Evolutionary conservation across 495 filamentous ascomycete species (phyloP).

Genomic region (Staphylotrichum tortipilum): DNA sequence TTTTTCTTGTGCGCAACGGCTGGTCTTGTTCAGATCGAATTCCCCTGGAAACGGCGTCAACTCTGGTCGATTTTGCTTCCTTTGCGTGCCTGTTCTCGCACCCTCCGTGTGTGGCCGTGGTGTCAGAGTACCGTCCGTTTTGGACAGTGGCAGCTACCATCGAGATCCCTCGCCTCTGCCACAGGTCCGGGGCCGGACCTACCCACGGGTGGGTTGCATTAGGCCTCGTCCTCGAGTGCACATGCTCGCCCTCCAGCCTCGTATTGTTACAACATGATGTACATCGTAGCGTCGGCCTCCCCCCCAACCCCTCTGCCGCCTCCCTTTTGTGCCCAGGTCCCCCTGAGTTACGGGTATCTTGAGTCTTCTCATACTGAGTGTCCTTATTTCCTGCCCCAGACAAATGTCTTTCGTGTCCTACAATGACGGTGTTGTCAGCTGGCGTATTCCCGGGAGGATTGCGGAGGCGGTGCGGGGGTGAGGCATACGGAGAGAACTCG

Average conservation of each 20-base stretch:
- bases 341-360: slow-evolving; percentile 1
- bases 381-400: slow-evolving; percentile 32
- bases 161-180: background rate
- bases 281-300: background rate
- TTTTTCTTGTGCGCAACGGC: too few species aligned
- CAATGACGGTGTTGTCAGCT: slow-evolving; percentile 1
- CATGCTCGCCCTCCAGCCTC: background rate
- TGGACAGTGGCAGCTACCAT: background rate
- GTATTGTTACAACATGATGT: slow-evolving; percentile 1
- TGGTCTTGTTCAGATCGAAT: too few species aligned
- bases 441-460: background rate
- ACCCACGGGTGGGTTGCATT: too few species aligned
- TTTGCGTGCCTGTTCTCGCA: too few species aligned
- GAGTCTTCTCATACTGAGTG: background rate
- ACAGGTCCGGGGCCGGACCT: too few species aligned
- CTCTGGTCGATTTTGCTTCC: too few species aligned
- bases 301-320: too few species aligned
- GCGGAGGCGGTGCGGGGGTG: slow-evolving; percentile 11
- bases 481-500: slow-evolving; percentile 81
- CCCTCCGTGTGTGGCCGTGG: too few species aligned
- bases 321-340: background rate
- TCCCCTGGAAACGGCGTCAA: too few species aligned
- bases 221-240: background rate
- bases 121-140: too few species aligned
- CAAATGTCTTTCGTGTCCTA: slow-evolving; percentile 81